Conservation (phyloP, 768 basidiomycete genomes). For the Boletus tomentosulus region DNA sequence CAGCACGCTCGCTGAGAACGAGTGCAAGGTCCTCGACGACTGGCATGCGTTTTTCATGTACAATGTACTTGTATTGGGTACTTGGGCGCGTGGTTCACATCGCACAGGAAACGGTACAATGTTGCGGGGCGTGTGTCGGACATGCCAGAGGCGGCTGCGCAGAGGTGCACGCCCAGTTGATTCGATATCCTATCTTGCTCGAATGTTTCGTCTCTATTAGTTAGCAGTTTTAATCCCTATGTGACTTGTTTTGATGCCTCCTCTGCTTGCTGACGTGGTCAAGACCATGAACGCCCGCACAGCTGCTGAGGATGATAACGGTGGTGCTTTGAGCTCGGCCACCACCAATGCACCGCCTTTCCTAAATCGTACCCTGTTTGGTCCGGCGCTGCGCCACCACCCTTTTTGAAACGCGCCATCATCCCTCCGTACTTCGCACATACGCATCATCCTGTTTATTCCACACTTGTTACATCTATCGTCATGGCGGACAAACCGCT, state of each 20-base stretch:
- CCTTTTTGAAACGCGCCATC: background rate
- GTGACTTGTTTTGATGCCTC: background rate
- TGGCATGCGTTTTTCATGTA: conserved; percentile 88
- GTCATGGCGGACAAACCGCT: background rate
- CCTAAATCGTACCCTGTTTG: too few relatives aligned
- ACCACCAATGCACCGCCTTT: too few relatives aligned
- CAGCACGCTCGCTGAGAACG: conserved; percentile 63
- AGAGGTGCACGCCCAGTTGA: too few relatives aligned
- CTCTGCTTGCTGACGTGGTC: too few relatives aligned
- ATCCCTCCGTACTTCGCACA: background rate
- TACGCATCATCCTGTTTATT: background rate
- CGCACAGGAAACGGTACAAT: conserved; percentile 77
- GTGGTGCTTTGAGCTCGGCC: background rate
- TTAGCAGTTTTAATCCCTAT: background rate
- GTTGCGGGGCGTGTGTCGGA: conserved; percentile 74
- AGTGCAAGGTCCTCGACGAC: conserved; percentile 77
- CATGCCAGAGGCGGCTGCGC: conserved; percentile 39
- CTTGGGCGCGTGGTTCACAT: background rate
- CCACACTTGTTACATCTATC: background rate
- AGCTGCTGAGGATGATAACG: background rate
- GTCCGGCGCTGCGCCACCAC: background rate
- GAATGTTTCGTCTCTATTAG: background rate
- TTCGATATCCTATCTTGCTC: background rate
- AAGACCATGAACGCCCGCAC: background rate
- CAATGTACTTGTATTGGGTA: conserved; percentile 39